Evolutionary conservation across 768 basidiomycete genomes (phyloP), one percentile per base, ranked within the genome.

Genomic region (Boletus tylopilopsis): DNA sequence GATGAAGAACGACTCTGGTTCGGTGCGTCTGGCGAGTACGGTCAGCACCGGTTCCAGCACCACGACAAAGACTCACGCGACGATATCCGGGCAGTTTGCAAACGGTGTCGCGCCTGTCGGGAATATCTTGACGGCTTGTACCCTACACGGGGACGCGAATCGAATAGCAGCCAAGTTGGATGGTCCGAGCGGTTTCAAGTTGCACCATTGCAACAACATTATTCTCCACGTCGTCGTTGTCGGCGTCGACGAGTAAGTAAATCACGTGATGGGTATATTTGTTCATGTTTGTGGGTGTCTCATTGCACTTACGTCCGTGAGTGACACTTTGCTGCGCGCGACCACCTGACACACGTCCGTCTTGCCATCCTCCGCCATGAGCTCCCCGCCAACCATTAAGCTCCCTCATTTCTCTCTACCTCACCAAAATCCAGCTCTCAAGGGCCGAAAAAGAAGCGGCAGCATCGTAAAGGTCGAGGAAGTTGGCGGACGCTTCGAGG

Each of bases 401-500:
- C 74, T 84, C 29, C 79, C 83, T 6, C 69, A 72, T 13, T 67
- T 82, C 50, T 61, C 51, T 53, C 64, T 58, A 47, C 66, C 45
- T 34, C 67, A 53, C 63, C 52, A 66, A 24, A 55, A 63, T 19
- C 47, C 64, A 7, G 49, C 72, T 21, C 48, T 74, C 34, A 71
- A 74, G 50, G 70, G 76, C 30, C 73, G 85, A 13, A 72, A 68
- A n/a, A 76, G 88, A 40, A 85, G 85, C 45, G 76, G 75, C 49
- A 90, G 87, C 62, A 75, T 92, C 56, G 83, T 93, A 71, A 90
- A 90, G 68, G 87, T 93, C 45, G 90, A 93, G 68, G 77, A 88
- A 61, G 80, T 93, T 52, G 85, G 83, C 36, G 83, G 81, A 62
- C 74, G 83, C 44, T 72, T 80, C 42, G 88, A 93, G 60, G 87